Conservation (phyloP, 441 rosid species). For the Erysimum cheiri region DNA sequence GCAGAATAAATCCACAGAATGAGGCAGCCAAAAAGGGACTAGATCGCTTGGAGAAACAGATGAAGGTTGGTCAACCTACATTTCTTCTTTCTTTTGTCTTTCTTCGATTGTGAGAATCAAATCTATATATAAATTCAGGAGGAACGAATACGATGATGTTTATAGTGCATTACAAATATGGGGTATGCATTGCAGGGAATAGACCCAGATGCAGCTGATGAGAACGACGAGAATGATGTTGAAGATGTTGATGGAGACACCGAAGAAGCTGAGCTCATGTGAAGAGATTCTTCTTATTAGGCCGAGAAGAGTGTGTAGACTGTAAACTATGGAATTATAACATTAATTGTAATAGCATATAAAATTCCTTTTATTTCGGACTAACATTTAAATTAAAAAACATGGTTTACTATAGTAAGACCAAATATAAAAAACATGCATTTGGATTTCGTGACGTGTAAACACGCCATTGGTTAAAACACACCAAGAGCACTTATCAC, state of each 20-base stretch:
- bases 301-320: slow-evolving; percentile 11
- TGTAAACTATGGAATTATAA: slow-evolving; percentile 17
- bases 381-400: too few relatives aligned
- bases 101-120: not conserved
- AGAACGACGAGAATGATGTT: slow-evolving; percentile 92
- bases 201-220: slow-evolving; percentile 98
- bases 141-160: not conserved
- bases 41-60: slow-evolving; percentile 94
- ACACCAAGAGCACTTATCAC: slow-evolving; percentile 29
- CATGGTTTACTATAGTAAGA: too few relatives aligned
- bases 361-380: not conserved
- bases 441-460: slow-evolving; percentile 25
- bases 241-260: slow-evolving; percentile 96
- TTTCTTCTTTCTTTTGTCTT: not conserved
- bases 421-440: too few relatives aligned
- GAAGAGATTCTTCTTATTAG: slow-evolving; percentile 25
- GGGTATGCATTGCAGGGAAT: slow-evolving; percentile 67
- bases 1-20: slow-evolving; percentile 88
- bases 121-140: not conserved
- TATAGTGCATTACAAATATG: not conserved
- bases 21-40: slow-evolving; percentile 97
- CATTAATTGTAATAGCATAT: not conserved
- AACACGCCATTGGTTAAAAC: slow-evolving; percentile 22
- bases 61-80: slow-evolving; percentile 68
- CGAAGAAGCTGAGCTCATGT: slow-evolving; percentile 89